These are phyloP conservation scores for Breviolum minutum DNA, from an alignment of 73 alveolate species.

Conservation along the genomic window DNA sequence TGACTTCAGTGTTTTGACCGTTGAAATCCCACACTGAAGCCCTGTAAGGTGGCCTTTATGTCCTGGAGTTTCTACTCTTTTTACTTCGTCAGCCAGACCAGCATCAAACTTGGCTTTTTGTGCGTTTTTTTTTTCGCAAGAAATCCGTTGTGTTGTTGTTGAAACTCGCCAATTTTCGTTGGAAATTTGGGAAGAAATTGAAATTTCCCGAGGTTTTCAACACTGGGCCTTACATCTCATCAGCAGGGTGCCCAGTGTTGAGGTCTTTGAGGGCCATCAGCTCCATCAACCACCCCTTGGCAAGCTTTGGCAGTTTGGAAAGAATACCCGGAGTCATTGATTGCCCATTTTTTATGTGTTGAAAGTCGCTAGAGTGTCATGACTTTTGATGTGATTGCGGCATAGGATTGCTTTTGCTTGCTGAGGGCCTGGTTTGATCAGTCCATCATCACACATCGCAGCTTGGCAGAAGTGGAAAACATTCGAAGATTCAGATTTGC, in stretches of 20 bases:
- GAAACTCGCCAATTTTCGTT: neutral
- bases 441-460: slow-evolving; percentile 79
- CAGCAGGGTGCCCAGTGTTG: neutral
- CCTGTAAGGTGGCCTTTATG: slow-evolving; percentile 59
- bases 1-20: neutral
- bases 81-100: slow-evolving; percentile 55
- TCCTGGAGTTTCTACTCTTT: slow-evolving; percentile 62
- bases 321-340: too few species aligned
- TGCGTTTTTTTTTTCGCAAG: neutral
- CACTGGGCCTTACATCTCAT: slow-evolving; percentile 61
- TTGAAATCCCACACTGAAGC: neutral
- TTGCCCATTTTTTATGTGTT: too few species aligned
- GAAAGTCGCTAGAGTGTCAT: neutral
- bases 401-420: neutral
- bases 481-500: neutral
- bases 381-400: neutral
- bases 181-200: neutral
- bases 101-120: neutral
- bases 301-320: too few species aligned
- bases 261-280: too few species aligned
- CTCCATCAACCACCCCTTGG: too few species aligned
- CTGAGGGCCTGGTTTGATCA: slow-evolving; percentile 86
- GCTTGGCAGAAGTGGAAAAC: neutral
- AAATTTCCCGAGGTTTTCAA: slow-evolving; percentile 11
- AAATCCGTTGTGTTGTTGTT: neutral